These are phyloP conservation scores for Infundibulicybe gibba DNA, from an alignment of 768 basidiomycete species.

Conservation along the genomic window DNA sequence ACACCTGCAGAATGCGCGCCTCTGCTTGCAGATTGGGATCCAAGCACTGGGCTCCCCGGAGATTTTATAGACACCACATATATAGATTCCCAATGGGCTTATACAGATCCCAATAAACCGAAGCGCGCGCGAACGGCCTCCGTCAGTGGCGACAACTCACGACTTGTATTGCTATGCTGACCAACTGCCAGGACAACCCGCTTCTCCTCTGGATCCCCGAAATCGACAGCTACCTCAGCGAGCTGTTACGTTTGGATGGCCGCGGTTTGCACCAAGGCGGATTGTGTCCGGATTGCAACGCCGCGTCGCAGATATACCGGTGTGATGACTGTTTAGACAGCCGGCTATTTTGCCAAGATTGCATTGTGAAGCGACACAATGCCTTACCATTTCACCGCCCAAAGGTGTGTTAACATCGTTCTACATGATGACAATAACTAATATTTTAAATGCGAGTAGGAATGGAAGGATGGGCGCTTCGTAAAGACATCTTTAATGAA, in stretches of 20 bases:
- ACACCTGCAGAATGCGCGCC: too few relatives aligned
- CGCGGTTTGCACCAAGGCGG: neutral
- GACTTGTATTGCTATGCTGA: neutral
- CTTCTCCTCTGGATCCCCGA: constrained; percentile 3
- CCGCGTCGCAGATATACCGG: neutral
- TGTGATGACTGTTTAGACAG: neutral
- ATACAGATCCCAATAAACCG: neutral
- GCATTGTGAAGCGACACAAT: constrained; percentile 7
- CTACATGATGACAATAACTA: too few relatives aligned
- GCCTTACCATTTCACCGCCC: constrained; percentile 8
- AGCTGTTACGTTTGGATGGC: constrained; percentile 2
- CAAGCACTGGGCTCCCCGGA: too few relatives aligned
- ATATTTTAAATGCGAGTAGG: constrained; percentile 1
- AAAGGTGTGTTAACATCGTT: constrained; percentile 4
- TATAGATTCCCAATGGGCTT: too few relatives aligned
- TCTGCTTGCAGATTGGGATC: too few relatives aligned
- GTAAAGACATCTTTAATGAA: constrained; percentile 5
- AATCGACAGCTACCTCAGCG: constrained; percentile 1
- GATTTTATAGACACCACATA: too few relatives aligned
- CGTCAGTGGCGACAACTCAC: neutral
- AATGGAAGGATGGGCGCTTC: constrained; percentile 9
- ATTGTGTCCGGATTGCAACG: too few relatives aligned
- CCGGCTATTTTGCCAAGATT: constrained; percentile 6
- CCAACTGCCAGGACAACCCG: constrained; percentile 1
- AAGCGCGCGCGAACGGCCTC: neutral